Evolutionary conservation across 129 eudicot genomes (phyloP).

Genomic region (Rutidosis leptorrhynchoides): DNA sequence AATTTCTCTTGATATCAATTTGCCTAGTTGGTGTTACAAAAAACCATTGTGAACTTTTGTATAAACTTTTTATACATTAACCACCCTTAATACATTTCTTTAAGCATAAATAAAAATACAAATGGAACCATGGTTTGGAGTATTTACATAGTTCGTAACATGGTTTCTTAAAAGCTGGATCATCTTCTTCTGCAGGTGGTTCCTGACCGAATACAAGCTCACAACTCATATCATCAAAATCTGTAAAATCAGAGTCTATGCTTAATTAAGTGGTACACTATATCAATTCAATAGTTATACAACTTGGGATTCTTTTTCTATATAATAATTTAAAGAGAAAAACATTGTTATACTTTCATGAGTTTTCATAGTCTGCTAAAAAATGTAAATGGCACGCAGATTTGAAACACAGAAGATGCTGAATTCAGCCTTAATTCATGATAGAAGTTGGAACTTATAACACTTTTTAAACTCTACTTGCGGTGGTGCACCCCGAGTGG

Average conservation of each 20-base stretch:
- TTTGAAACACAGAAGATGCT: slow-evolving; percentile 31
- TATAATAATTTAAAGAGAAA: not conserved
- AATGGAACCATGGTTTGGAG: slow-evolving; percentile 6
- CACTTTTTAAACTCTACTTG: slow-evolving; percentile 35
- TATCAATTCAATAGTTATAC: slow-evolving; percentile 7
- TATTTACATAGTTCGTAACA: slow-evolving; percentile 84
- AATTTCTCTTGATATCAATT: not conserved
- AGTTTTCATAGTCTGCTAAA: slow-evolving; percentile 16
- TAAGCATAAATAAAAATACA: not conserved
- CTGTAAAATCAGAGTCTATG: slow-evolving; percentile 38
- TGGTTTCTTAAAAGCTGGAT: slow-evolving; percentile 80
- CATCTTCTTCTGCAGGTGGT: slow-evolving; percentile 60
- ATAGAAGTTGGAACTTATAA: slow-evolving; percentile 22
- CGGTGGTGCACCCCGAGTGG: slow-evolving; percentile 51
- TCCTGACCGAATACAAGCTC: slow-evolving; percentile 86
- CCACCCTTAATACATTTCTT: not conserved
- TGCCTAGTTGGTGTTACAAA: not conserved
- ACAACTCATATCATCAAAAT: slow-evolving; percentile 98
- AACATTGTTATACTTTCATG: not conserved
- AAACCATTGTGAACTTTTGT: not conserved
- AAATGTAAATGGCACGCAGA: slow-evolving; percentile 28
- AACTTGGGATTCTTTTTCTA: not conserved
- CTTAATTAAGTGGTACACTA: slow-evolving; percentile 13
- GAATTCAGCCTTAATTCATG: slow-evolving; percentile 26
- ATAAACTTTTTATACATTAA: not conserved